phyloP scores from a whole-genome alignment of 2,329 filamentous ascomycete genomes.

The Xylaria arbuscula region DNA sequence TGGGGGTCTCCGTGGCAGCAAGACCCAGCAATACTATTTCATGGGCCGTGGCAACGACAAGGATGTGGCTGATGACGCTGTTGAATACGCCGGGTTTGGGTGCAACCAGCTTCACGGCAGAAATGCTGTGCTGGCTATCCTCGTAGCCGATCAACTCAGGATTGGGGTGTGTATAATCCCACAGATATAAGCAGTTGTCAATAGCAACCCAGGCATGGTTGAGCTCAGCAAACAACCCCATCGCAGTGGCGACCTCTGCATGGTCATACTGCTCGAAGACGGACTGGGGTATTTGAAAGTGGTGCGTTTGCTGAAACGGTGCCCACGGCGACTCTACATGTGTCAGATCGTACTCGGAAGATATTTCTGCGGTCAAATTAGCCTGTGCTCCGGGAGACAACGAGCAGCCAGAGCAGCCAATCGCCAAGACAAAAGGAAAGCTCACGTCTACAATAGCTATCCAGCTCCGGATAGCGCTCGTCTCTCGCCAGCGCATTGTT shows the following conservation, averaged over 20 bases:
- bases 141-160: slow-evolving; percentile 93
- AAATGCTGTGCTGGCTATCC: slow-evolving; percentile 87
- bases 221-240: slow-evolving; percentile 94
- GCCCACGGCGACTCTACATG: slow-evolving; percentile 76
- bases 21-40: slow-evolving; percentile 92
- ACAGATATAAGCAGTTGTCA: slow-evolving; percentile 94
- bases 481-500: slow-evolving; percentile 82
- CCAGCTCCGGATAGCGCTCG: slow-evolving; percentile 85
- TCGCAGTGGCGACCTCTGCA: slow-evolving; percentile 86
- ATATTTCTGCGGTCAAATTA: slow-evolving; percentile 72
- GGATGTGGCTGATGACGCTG: slow-evolving; percentile 82
- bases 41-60: slow-evolving; percentile 86
- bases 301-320: slow-evolving; percentile 87
- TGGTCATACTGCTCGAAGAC: slow-evolving; percentile 94
- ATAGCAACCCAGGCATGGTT: slow-evolving; percentile 96
- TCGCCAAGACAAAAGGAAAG: slow-evolving; percentile 41
- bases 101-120: slow-evolving; percentile 86
- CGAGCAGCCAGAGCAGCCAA: slow-evolving; percentile 14
- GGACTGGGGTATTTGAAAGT: slow-evolving; percentile 89
- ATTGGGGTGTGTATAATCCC: slow-evolving; percentile 96
- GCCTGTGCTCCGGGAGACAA: slow-evolving; percentile 10
- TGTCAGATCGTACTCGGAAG: slow-evolving; percentile 89
- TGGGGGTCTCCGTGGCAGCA: slow-evolving; percentile 72
- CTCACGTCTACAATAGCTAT: slow-evolving; percentile 89
- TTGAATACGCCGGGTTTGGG: slow-evolving; percentile 91